Percentiles rank a stretch among this genome's conserved stretches.
These are phyloP conservation scores for Apiotrichum veenhuisii DNA, from an alignment of 1,284 basidiomycete species.

Conservation along the genomic window DNA sequence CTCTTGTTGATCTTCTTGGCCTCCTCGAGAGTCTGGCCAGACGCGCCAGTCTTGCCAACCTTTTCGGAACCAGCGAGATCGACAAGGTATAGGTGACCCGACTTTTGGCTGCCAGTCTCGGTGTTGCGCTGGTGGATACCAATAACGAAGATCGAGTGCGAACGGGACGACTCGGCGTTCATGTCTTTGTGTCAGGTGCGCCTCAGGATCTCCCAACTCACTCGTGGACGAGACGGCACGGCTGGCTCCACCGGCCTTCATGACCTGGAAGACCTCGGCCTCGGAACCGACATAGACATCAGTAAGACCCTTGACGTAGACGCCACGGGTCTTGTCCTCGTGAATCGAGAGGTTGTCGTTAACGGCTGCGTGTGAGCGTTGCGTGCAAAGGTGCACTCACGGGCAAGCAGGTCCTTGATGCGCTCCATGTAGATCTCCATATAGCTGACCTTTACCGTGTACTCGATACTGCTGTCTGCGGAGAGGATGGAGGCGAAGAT, in stretches of 20 bases:
- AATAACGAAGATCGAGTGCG: constrained; percentile 98
- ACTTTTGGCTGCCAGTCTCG: constrained; percentile 92
- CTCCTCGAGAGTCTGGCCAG: constrained; percentile 97
- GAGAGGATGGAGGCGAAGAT: constrained; percentile 97
- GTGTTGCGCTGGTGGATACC: constrained; percentile 96
- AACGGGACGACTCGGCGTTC: constrained; percentile 99
- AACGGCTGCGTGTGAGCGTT: constrained; percentile 61
- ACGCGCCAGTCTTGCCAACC: constrained; percentile 96
- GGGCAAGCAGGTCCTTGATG: constrained; percentile 91
- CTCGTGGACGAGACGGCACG: constrained; percentile 93
- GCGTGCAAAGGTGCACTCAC: constrained; percentile 57
- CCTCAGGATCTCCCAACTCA: constrained; percentile 51
- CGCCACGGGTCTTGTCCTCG: constrained; percentile 95
- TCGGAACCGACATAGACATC: constrained; percentile 98
- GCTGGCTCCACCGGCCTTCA: constrained; percentile 89
- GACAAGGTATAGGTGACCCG: constrained; percentile 94
- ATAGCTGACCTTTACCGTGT: constrained; percentile 98
- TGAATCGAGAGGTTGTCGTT: constrained; percentile 99
- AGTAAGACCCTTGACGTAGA: constrained; percentile 96
- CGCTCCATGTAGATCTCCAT: constrained; percentile 99
- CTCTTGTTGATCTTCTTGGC: constrained; percentile 99
- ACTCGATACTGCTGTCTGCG: constrained; percentile 92
- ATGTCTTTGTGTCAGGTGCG: constrained; percentile 66
- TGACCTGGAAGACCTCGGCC: constrained; percentile 97
- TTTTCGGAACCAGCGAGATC: constrained; percentile 99